Percentiles rank a stretch among this genome's conserved stretches.
phyloP scores from a whole-genome alignment of 176 grass and related monocot species.

The Oryza glumipatula region DNA sequence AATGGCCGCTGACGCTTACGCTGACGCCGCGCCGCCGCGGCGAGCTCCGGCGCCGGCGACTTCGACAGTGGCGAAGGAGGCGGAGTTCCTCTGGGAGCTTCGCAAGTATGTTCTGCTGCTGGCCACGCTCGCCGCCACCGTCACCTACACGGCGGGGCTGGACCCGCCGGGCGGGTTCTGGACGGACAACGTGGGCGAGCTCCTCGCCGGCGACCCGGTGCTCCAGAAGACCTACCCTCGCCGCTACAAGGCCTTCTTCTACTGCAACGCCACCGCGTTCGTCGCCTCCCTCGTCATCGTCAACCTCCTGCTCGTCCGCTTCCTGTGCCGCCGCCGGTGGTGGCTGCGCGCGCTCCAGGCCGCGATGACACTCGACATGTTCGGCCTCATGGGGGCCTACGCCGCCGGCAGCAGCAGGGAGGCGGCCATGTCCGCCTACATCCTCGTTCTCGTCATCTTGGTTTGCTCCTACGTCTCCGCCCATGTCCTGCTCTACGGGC shows the following conservation, averaged over 20 bases:
- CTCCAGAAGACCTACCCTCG: conserved; percentile 29
- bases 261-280: conserved; percentile 52
- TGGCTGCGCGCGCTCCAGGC: conserved; percentile 57
- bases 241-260: conserved; percentile 49
- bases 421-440: conserved; percentile 40
- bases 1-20: not conserved
- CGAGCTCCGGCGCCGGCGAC: not conserved
- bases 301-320: conserved; percentile 50
- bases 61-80: not conserved
- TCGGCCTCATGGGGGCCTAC: conserved; percentile 53
- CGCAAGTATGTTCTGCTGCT: conserved; percentile 59
- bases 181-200: not conserved
- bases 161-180: conserved; percentile 57
- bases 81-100: conserved; percentile 49
- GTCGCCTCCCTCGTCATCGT: conserved; percentile 52
- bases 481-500: conserved; percentile 39
- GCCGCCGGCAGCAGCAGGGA: conserved; percentile 52
- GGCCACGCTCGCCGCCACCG: conserved; percentile 43
- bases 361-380: conserved; percentile 46
- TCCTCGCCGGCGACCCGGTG: conserved; percentile 39
- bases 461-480: conserved; percentile 34
- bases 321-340: conserved; percentile 13
- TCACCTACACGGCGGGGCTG: conserved; percentile 53
- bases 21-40: not conserved
- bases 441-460: conserved; percentile 25